These are phyloP conservation scores for Ustanciosporium gigantosporum DNA, from an alignment of 1,284 basidiomycete species.

Conservation along the genomic window DNA sequence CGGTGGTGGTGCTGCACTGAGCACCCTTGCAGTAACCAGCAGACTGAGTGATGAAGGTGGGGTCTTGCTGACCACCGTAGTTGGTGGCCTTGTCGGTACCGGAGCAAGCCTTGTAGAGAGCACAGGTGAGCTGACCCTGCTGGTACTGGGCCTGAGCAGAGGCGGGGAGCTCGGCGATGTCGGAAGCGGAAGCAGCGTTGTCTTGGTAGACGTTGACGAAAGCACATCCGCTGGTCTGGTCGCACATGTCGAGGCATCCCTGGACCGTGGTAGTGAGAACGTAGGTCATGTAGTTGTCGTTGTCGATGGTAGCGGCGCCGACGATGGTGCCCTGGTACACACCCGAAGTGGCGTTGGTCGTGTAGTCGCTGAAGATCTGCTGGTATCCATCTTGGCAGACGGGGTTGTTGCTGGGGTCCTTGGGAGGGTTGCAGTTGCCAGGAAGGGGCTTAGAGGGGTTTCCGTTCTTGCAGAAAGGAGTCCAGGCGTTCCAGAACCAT, in stretches of 20 bases:
- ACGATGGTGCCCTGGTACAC: slow-evolving; percentile 24
- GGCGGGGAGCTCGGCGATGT: slow-evolving; percentile 7
- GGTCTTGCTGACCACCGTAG: slow-evolving; percentile 42
- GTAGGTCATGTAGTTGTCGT: slow-evolving; percentile 40
- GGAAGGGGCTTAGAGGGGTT: slow-evolving; percentile 16
- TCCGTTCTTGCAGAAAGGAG: slow-evolving; percentile 14
- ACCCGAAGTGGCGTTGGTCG: slow-evolving; percentile 9
- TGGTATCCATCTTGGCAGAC: slow-evolving; percentile 16
- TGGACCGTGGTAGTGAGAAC: slow-evolving; percentile 10
- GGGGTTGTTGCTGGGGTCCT: background rate
- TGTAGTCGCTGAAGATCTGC: slow-evolving; percentile 18
- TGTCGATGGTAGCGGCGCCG: slow-evolving; percentile 34
- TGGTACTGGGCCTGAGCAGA: slow-evolving; percentile 27
- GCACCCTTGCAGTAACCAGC: slow-evolving; percentile 33
- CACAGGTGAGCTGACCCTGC: slow-evolving; percentile 29
- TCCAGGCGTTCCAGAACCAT: background rate
- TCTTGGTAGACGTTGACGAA: slow-evolving; percentile 44
- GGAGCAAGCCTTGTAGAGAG: slow-evolving; percentile 32
- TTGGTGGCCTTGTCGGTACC: slow-evolving; percentile 21
- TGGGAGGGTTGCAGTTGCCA: background rate
- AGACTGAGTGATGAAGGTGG: slow-evolving; percentile 32
- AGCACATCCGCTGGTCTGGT: slow-evolving; percentile 13
- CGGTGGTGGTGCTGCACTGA: slow-evolving; percentile 4
- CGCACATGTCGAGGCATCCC: slow-evolving; percentile 24
- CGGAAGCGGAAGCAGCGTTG: slow-evolving; percentile 6